Conservation (phyloP, 2,329 filamentous ascomycete genomes). For the Fusarium euwallaceae region DNA sequence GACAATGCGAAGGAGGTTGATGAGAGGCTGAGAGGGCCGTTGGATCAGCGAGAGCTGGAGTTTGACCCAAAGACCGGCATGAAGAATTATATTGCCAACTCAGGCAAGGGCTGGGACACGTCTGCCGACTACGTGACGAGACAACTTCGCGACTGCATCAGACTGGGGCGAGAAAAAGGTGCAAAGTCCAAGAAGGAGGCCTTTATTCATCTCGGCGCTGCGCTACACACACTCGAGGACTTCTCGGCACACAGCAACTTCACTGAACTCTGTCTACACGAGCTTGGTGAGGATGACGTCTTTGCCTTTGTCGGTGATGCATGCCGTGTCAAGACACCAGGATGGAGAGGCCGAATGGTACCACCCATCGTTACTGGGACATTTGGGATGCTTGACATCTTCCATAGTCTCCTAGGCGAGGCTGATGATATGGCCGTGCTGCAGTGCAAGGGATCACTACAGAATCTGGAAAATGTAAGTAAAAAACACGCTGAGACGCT, state of each 20-base stretch:
- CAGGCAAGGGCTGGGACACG: conserved; percentile 81
- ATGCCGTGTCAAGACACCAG: conserved; percentile 64
- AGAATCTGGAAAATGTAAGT: conserved; percentile 71
- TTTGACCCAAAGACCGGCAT: conserved; percentile 82
- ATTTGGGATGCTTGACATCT: conserved; percentile 73
- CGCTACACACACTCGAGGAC: conserved; percentile 79
- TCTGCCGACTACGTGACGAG: conserved; percentile 83
- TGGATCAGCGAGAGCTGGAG: conserved; percentile 70
- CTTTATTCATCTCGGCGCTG: conserved; percentile 70
- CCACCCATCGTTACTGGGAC: conserved; percentile 76
- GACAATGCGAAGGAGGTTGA: conserved; percentile 82
- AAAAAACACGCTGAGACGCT: not conserved
- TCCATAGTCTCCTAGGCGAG: conserved; percentile 73
- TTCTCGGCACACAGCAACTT: conserved; percentile 79
- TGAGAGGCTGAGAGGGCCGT: conserved; percentile 48
- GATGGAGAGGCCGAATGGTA: conserved; percentile 63
- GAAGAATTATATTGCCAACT: conserved; percentile 97
- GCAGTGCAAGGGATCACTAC: conserved; percentile 70
- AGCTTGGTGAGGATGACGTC: conserved; percentile 75
- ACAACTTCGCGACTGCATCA: conserved; percentile 76
- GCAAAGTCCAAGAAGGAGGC: conserved; percentile 37
- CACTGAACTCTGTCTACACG: conserved; percentile 77
- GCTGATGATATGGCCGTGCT: conserved; percentile 60
- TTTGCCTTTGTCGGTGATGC: conserved; percentile 63
- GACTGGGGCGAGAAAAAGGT: conserved; percentile 68